Percentiles rank a stretch among this genome's conserved stretches.
Conservation (phyloP, 1,139 yeast genomes). For the Candida labiduridarum region DNA sequence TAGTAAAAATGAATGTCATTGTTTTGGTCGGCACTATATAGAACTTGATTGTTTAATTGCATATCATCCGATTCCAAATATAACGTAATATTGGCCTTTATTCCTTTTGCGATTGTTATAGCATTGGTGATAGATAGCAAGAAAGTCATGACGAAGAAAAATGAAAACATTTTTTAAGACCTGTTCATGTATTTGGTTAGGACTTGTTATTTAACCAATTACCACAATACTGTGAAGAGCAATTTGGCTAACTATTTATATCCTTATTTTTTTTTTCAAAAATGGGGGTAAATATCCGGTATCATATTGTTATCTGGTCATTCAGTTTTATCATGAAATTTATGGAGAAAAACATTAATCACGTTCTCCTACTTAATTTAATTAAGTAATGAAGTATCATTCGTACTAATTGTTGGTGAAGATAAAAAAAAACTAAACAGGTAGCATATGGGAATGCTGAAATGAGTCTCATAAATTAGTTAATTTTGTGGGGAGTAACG, state of each 20-base stretch:
- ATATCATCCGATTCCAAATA: not conserved
- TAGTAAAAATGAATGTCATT: not conserved
- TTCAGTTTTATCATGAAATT: not conserved
- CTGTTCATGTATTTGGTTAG: not conserved
- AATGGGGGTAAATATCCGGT: not conserved
- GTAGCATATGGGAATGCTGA: not conserved
- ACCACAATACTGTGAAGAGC: not conserved
- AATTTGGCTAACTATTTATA: not conserved
- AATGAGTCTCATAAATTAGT: not conserved
- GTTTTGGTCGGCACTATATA: not conserved
- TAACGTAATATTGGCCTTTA: not conserved
- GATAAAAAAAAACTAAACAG: not conserved
- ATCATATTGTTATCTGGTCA: not conserved
- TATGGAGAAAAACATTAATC: not conserved
- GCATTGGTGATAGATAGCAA: not conserved
- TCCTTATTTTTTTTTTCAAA: not conserved
- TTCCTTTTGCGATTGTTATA: not conserved
- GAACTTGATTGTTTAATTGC: not conserved
- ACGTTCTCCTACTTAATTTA: not conserved
- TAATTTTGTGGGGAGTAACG: not conserved
- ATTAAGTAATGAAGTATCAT: not conserved
- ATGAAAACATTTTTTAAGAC: not conserved
- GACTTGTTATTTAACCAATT: not conserved
- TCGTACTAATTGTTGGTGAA: not conserved
- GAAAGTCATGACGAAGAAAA: not conserved